A percentile compares a stretch with the other conserved stretches of the same genome.
phyloP scores from a whole-genome alignment of 257 asterid genomes.

The Penstemon eatonii region DNA sequence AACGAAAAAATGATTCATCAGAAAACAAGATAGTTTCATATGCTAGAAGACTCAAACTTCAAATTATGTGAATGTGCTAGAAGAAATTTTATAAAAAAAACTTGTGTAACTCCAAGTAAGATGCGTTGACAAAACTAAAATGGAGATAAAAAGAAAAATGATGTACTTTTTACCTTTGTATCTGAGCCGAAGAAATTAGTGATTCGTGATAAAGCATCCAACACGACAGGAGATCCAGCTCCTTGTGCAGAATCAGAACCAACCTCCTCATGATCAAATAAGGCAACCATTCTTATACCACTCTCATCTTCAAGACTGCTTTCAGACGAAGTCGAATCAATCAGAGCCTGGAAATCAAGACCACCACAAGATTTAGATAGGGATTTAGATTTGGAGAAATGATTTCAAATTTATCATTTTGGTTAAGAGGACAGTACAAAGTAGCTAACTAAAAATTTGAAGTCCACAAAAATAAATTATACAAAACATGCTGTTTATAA shows the following conservation, averaged over 20 bases:
- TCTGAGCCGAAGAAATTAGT: slow-evolving; percentile 74
- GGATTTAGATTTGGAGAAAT: too few species aligned
- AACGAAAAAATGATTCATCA: slow-evolving; percentile 5
- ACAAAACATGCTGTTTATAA: too few species aligned
- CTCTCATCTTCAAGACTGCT: slow-evolving; percentile 74
- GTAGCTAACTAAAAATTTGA: too few species aligned
- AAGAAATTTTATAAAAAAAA: background rate
- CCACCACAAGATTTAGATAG: background rate
- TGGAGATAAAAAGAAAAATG: background rate
- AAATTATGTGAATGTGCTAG: background rate
- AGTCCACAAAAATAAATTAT: too few species aligned
- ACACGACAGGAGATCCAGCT: slow-evolving; percentile 91
- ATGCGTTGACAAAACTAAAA: background rate
- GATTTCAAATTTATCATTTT: too few species aligned
- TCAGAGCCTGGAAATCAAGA: slow-evolving; percentile 70
- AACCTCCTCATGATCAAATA: slow-evolving; percentile 96
- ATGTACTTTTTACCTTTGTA: slow-evolving; percentile 50
- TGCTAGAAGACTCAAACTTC: background rate
- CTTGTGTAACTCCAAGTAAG: background rate
- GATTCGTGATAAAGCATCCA: slow-evolving; percentile 86
- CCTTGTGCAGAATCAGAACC: slow-evolving; percentile 98
- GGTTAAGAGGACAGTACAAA: too few species aligned
- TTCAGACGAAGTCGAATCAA: slow-evolving; percentile 71
- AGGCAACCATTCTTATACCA: slow-evolving; percentile 90
- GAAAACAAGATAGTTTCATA: background rate